Evolutionary conservation across 2,329 filamentous ascomycete genomes (phyloP).

Genomic region (Penicillium sp.): DNA sequence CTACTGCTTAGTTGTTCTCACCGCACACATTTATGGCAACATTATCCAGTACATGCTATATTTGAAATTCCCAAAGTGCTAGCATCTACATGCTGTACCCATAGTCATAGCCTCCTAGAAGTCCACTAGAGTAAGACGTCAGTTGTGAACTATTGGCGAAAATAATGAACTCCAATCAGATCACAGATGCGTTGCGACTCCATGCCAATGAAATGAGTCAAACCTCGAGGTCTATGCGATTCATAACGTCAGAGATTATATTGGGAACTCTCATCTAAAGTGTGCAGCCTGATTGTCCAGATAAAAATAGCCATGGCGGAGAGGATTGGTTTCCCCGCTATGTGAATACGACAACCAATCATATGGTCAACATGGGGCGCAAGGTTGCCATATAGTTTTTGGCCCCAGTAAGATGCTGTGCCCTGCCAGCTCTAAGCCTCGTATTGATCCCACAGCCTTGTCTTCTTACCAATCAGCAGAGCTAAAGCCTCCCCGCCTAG

Average conservation of each 20-base stretch:
- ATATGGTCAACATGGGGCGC: not conserved
- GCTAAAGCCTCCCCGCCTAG: not conserved
- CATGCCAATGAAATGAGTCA: not conserved
- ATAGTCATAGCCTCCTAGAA: not conserved
- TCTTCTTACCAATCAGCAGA: not conserved
- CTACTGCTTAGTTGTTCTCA: too few relatives aligned
- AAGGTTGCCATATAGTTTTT: not conserved
- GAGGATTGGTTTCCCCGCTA: not conserved
- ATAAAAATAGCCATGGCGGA: constrained; percentile 1
- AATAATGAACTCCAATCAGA: too few relatives aligned
- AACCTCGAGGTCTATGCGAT: not conserved
- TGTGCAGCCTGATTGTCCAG: not conserved
- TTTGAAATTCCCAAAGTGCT: not conserved
- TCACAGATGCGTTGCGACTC: not conserved
- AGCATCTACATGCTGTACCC: too few relatives aligned
- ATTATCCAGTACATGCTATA: too few relatives aligned
- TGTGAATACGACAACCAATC: not conserved
- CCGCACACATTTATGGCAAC: too few relatives aligned
- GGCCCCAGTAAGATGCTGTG: not conserved
- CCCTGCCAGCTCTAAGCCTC: not conserved
- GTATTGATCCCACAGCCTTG: not conserved
- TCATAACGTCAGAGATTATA: not conserved
- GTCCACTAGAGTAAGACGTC: not conserved
- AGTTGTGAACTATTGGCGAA: too few relatives aligned
- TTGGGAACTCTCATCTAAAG: too few relatives aligned